These are phyloP conservation scores for Colletotrichum sublineola DNA, from an alignment of 2,329 filamentous ascomycete species.

Conservation along the genomic window DNA sequence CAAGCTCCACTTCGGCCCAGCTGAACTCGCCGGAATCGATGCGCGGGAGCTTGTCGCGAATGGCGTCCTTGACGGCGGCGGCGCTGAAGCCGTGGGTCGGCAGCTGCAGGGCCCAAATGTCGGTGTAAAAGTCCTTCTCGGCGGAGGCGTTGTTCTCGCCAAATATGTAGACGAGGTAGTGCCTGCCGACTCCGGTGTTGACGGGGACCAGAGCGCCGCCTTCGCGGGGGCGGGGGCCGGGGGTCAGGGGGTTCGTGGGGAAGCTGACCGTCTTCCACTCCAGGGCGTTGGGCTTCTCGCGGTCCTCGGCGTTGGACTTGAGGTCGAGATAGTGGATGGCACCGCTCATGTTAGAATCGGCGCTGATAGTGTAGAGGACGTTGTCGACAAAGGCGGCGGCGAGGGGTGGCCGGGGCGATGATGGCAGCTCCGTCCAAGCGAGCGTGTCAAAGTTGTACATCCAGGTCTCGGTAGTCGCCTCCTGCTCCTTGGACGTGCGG, in stretches of 20 bases:
- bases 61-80: conserved; percentile 64
- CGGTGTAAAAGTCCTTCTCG: conserved; percentile 50
- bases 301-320: conserved; percentile 47
- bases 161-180: conserved; percentile 65
- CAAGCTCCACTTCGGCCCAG: conserved; percentile 65
- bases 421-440: conserved; percentile 64
- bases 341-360: conserved; percentile 50
- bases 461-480: conserved; percentile 64
- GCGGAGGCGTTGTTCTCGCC: conserved; percentile 50
- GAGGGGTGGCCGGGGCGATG: conserved; percentile 54
- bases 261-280: conserved; percentile 55
- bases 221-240: conserved; percentile 57
- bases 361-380: conserved; percentile 61
- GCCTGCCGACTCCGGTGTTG: conserved; percentile 64
- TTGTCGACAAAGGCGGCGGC: conserved; percentile 59
- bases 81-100: conserved; percentile 59
- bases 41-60: conserved; percentile 57
- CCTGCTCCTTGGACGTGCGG: conserved; percentile 45
- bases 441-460: conserved; percentile 62
- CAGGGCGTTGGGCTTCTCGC: conserved; percentile 48
- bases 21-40: conserved; percentile 60
- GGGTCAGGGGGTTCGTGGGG: conserved; percentile 53
- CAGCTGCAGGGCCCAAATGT: conserved; percentile 67
- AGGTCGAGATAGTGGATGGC: conserved; percentile 54
- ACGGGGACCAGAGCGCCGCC: conserved; percentile 60